Base-by-base conservation (phyloP, 805 yeast genomes). In the Ogataea degrootiae region DNA sequence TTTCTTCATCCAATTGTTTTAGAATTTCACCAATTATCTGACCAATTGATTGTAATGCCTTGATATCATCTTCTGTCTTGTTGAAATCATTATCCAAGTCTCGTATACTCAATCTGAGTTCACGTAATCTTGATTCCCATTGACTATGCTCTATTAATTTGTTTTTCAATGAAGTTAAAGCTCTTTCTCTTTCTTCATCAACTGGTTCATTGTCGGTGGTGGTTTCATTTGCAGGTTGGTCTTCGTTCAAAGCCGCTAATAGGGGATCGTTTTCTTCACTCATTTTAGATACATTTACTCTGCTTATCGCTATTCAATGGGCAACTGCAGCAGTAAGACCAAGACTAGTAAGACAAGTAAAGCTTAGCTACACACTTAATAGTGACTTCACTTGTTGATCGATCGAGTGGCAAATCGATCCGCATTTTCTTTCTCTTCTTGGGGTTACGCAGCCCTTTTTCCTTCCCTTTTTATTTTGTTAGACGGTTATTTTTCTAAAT, bases 1-100 rank as follows among this genome's bases (percentile, higher is more conserved):
- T 76, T 65, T 94, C 99, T 44, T 88, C 96, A 53, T 92, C 96
- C 60, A 94, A 75, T 66, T 90, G 97, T 67, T 94, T 94, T 71
- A 94, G 79, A 29, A 94, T 96, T 68, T 94, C 99, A 48, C 99
- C 99, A 56, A 94, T 87, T 62, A 94, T 83, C 69, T 94, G 99
- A 4, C 99, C 99, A 52, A 94, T 96, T 54, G 95, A 85, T 69
- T 94, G 99, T 55, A 94, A 75, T 16, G 98, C 98, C 70, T 90
- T 92, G 67, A 94, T 94, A 61, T 94, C 99, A 57, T 90, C 88
- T 66, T 94, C 99, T 2, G 99, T 92, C 74, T 89, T 90, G 49
- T 86, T 92, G 67, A 82, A 94, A 52, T 83, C 83, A 58, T 80
- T 82, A 54, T 90, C 96, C 55, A 90, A 70, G 57, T 79, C 95